Conservation (phyloP, 2,329 filamentous ascomycete genomes). For the Phaeosphaeriaceae sp. region DNA sequence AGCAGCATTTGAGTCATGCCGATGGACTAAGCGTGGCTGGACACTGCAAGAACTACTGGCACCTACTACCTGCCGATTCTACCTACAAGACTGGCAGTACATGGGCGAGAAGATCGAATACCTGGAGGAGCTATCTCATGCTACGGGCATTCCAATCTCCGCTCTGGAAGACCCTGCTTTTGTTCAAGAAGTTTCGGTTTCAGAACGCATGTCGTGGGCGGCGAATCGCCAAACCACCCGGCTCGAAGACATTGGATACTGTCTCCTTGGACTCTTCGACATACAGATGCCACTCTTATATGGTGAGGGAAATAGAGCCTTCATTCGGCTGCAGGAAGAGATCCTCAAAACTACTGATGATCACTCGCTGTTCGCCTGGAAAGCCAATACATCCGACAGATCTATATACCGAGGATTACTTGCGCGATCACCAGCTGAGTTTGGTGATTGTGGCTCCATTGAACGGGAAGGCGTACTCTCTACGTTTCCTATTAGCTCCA, state of each 20-base stretch:
- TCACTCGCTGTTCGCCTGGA: conserved; percentile 37
- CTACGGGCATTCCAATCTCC: conserved; percentile 34
- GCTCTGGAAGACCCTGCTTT: conserved; percentile 26
- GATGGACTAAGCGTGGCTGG: conserved; percentile 38
- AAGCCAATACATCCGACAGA: conserved; percentile 16
- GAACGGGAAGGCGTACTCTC: conserved; percentile 29
- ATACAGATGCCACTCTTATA: conserved; percentile 41
- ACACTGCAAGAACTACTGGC: conserved; percentile 40
- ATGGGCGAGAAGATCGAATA: conserved; percentile 37
- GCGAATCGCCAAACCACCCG: conserved; percentile 33
- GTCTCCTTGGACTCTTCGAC: conserved; percentile 40
- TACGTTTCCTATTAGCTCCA: conserved; percentile 24
- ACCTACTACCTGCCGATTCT: conserved; percentile 31
- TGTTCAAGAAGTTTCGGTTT: conserved; percentile 27
- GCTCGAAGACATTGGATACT: conserved; percentile 39
- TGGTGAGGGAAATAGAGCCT: conserved; percentile 38
- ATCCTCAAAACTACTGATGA: conserved; percentile 37
- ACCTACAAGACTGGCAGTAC: conserved; percentile 30
- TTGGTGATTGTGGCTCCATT: conserved; percentile 24
- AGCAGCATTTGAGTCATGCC: conserved; percentile 22
- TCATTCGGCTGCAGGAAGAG: conserved; percentile 36
- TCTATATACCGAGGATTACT: conserved; percentile 33
- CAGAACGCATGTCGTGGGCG: conserved; percentile 41
- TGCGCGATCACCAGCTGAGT: conserved; percentile 30
- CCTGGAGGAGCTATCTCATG: conserved; percentile 26